Conservation (phyloP, 805 yeast genomes). For the Phaffomyces opuntiae region DNA sequence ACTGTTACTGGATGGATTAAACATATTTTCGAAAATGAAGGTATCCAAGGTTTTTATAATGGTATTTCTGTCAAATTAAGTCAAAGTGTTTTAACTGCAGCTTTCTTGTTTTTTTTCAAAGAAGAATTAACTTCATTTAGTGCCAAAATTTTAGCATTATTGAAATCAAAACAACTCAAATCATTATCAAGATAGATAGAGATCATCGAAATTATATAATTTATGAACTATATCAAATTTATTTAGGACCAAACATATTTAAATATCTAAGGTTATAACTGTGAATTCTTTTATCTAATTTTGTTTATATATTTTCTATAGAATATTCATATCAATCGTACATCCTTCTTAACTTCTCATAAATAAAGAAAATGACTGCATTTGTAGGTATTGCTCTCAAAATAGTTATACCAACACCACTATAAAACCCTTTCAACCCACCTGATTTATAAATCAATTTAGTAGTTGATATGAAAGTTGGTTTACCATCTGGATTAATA, state of each 20-base stretch:
- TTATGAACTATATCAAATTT: too few species aligned
- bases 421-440: constrained; percentile 69
- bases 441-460: constrained; percentile 36
- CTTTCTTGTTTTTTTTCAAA: constrained; percentile 83
- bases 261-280: too few species aligned
- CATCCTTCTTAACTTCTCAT: constrained; percentile 51
- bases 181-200: background rate
- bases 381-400: constrained; percentile 84
- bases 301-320: background rate
- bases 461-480: constrained; percentile 32
- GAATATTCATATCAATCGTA: constrained; percentile 7
- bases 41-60: constrained; percentile 68
- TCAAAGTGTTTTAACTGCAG: constrained; percentile 84
- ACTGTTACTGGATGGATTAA: constrained; percentile 44
- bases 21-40: constrained; percentile 62
- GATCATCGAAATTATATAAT: background rate
- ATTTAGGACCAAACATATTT: background rate
- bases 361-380: constrained; percentile 76
- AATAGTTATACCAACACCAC: constrained; percentile 80
- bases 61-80: constrained; percentile 75
- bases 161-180: constrained; percentile 16
- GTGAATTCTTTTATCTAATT: background rate
- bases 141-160: constrained; percentile 42
- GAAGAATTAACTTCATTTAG: constrained; percentile 70
- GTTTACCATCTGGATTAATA: constrained; percentile 20